Conservation (phyloP, 805 yeast species). For the Debaryomyces maramus region DNA sequence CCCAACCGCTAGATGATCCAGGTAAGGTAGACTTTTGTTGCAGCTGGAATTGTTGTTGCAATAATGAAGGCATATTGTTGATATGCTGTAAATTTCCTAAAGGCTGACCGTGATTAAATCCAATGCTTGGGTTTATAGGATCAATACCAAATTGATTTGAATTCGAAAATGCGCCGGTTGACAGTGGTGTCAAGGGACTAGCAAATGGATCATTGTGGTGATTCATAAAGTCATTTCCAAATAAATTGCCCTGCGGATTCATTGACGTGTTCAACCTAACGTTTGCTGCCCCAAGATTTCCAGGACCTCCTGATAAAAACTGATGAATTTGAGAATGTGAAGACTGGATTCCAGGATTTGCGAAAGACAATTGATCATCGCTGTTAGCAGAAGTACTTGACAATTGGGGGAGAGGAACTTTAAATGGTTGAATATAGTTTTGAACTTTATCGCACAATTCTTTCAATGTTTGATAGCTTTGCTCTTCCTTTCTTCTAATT, state of each 20-base stretch:
- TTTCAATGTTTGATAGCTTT: constrained; percentile 48
- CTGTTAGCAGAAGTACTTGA: background rate
- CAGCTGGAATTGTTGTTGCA: constrained; percentile 31
- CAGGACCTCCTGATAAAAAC: constrained; percentile 24
- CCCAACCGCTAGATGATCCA: constrained; percentile 42
- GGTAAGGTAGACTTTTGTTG: constrained; percentile 33
- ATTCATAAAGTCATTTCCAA: constrained; percentile 24
- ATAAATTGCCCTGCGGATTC: constrained; percentile 17
- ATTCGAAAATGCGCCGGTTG: constrained; percentile 9
- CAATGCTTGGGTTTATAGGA: constrained; percentile 14
- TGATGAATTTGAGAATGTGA: constrained; percentile 28
- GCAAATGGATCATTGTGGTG: constrained; percentile 18
- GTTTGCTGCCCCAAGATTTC: constrained; percentile 26
- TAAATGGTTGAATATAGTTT: constrained; percentile 60
- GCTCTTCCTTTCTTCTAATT: constrained; percentile 60
- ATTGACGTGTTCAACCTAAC: constrained; percentile 21
- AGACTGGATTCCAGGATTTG: constrained; percentile 4
- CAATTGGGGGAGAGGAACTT: constrained; percentile 50
- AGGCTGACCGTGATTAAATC: constrained; percentile 11
- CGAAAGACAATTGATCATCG: constrained; percentile 2
- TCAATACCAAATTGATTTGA: constrained; percentile 30
- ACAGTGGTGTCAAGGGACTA: constrained; percentile 10
- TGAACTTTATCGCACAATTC: constrained; percentile 51
- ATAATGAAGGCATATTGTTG: constrained; percentile 32
- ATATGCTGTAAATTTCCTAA: constrained; percentile 10